Evolutionary conservation across 2,329 filamentous ascomycete species (phyloP).

Genomic region (Monilinia fructigena): DNA sequence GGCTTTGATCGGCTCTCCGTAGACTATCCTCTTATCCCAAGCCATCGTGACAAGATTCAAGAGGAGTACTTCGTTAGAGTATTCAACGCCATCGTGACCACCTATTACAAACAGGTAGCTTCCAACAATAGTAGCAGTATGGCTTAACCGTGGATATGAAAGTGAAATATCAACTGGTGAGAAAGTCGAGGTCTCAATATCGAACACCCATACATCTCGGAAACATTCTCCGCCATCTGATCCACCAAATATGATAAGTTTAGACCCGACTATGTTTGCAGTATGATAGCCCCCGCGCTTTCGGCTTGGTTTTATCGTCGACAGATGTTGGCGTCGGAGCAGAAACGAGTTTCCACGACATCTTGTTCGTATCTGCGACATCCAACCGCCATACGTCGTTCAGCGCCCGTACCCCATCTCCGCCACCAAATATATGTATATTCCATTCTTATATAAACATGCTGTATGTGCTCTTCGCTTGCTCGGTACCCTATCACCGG

Average conservation of each 20-base stretch:
- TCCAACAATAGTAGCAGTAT: slow-evolving; percentile 67
- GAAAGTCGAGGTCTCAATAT: slow-evolving; percentile 62
- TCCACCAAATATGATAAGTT: slow-evolving; percentile 69
- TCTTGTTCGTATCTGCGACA: slow-evolving; percentile 63
- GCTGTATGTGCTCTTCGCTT: slow-evolving; percentile 66
- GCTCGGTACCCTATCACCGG: slow-evolving; percentile 56
- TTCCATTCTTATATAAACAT: slow-evolving; percentile 68
- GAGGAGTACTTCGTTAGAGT: slow-evolving; percentile 66
- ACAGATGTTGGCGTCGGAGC: slow-evolving; percentile 43
- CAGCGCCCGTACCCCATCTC: slow-evolving; percentile 66
- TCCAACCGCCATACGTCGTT: slow-evolving; percentile 74
- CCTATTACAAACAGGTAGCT: slow-evolving; percentile 70
- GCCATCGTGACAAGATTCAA: slow-evolving; percentile 71
- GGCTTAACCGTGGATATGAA: slow-evolving; percentile 63
- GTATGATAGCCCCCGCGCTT: slow-evolving; percentile 70
- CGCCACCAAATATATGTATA: slow-evolving; percentile 73
- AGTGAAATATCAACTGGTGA: slow-evolving; percentile 57
- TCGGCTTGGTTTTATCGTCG: slow-evolving; percentile 52
- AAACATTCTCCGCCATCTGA: slow-evolving; percentile 71
- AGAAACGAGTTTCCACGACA: slow-evolving; percentile 67
- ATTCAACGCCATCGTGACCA: slow-evolving; percentile 68
- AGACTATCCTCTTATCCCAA: slow-evolving; percentile 67
- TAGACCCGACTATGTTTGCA: slow-evolving; percentile 70
- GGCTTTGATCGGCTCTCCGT: slow-evolving; percentile 61
- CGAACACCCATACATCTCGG: slow-evolving; percentile 71